Evolutionary conservation across 495 filamentous ascomycete genomes (phyloP).

Genomic region (Platismatia glauca): DNA sequence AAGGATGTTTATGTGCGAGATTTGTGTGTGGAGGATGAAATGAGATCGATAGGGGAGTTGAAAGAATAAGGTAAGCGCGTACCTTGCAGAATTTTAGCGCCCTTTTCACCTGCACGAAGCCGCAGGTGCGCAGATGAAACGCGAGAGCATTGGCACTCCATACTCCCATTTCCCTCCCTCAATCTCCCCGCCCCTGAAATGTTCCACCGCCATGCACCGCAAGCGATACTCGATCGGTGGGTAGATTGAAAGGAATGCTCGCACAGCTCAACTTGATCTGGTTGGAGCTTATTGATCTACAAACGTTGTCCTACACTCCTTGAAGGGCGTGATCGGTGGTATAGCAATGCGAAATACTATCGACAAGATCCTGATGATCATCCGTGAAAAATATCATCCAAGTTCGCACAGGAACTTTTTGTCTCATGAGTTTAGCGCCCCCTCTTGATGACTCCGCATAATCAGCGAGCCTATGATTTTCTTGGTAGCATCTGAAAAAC

Average conservation of each 20-base stretch:
- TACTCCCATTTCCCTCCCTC: not conserved
- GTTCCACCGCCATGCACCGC: not conserved
- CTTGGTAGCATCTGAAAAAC: not conserved
- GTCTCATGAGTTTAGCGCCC: not conserved
- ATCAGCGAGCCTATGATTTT: not conserved
- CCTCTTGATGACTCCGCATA: not conserved
- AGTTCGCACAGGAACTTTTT: not conserved
- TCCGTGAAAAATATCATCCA: not conserved
- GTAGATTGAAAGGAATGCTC: not conserved
- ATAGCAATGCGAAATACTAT: not conserved
- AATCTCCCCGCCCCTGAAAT: not conserved
- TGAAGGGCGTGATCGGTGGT: not conserved
- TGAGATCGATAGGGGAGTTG: not conserved
- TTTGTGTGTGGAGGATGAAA: not conserved
- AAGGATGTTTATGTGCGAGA: not conserved
- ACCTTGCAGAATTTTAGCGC: conserved; percentile 4
- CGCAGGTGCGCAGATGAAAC: conserved; percentile 1
- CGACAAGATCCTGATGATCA: not conserved
- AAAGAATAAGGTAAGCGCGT: not conserved
- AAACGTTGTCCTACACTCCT: not conserved
- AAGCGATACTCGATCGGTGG: too few species aligned
- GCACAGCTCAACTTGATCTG: not conserved
- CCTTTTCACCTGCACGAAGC: not conserved
- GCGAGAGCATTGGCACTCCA: not conserved
- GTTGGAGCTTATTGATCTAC: not conserved